A percentile compares a stretch with the other conserved stretches of the same genome.
These are phyloP conservation scores for Plasmopara viticola DNA, from an alignment of 352 stramenopile species.

Conservation along the genomic window DNA sequence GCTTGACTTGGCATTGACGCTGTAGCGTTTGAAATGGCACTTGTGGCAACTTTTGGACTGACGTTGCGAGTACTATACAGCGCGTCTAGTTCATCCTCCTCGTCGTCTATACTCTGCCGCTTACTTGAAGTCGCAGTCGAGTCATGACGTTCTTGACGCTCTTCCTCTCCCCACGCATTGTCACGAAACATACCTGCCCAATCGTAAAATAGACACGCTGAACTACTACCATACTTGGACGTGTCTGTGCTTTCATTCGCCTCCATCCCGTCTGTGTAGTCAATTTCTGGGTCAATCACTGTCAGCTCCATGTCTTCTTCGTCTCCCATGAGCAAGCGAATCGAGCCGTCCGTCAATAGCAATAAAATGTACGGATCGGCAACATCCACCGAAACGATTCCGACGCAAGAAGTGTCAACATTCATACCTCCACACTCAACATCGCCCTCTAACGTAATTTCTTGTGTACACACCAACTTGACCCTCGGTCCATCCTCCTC, in stretches of 20 bases:
- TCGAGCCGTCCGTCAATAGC: constrained; percentile 70
- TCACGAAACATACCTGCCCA: constrained; percentile 77
- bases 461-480: constrained; percentile 73
- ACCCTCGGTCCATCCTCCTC: constrained; percentile 56
- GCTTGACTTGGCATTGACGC: constrained; percentile 3
- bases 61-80: constrained; percentile 47
- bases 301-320: constrained; percentile 77
- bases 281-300: constrained; percentile 67
- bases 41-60: constrained; percentile 19
- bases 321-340: constrained; percentile 77
- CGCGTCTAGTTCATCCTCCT: constrained; percentile 70
- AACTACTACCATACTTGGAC: constrained; percentile 41
- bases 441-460: constrained; percentile 75
- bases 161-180: constrained; percentile 52
- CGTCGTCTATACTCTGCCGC: constrained; percentile 4
- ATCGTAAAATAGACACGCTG: constrained; percentile 78
- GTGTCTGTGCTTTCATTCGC: constrained; percentile 25
- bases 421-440: constrained; percentile 81
- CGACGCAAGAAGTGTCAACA: constrained; percentile 59
- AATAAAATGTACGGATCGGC: constrained; percentile 81
- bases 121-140: constrained; percentile 8
- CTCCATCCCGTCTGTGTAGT: constrained; percentile 31
- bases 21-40: constrained; percentile 11
- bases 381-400: constrained; percentile 78
- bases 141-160: constrained; percentile 28